Evolutionary conservation across 768 basidiomycete genomes (phyloP), one percentile per base, ranked within the genome.

Genomic region (Lactarius quietus): DNA sequence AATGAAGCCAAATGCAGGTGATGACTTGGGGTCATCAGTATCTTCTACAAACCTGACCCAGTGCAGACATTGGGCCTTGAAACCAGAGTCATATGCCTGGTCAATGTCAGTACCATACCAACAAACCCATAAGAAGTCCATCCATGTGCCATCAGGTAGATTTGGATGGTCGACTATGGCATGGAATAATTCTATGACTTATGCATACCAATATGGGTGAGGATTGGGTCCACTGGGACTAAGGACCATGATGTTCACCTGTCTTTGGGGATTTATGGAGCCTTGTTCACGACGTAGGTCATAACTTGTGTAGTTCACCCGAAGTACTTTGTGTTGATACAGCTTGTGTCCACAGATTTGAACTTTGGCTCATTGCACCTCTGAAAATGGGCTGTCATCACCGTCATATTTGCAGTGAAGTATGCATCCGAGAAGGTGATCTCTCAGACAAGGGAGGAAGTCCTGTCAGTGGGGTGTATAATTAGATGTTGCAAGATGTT

Each of bases 71-170:
- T 55, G 23, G 0, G 29, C 31, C n/a, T 43, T 54, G 45, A 45
- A 66, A 14, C 58, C 68, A 18, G 36, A 54, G 57, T 51, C 28
- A 43, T 33, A 57, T 9, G 9, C 9, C 33, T 4, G 9, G 10
- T 26, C n/a, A n/a, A n/a, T n/a, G n/a, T n/a, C n/a, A n/a, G n/a
- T n/a, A n/a, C 72, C 62, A 54, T 72, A 74, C 77, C 78, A 78
- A 3, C 75, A 56, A 0, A 80, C 77, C 73, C 72, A 78, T 2
- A 79, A 65, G 26, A 79, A 63, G 15, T 76, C 72, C 35, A 79
- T 64, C 1, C 12, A 9, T 33, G n/a, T n/a, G n/a, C n/a, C n/a
- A n/a, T 28, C 26, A 10, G 7, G 6, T 9, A 10, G 3, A 28
- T 23, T 33, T 3, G 33, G 3, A 9, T 33, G 33, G 33, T 23